Evolutionary conservation across 495 filamentous ascomycete species (phyloP).

Genomic region (Usnea hakonensis): DNA sequence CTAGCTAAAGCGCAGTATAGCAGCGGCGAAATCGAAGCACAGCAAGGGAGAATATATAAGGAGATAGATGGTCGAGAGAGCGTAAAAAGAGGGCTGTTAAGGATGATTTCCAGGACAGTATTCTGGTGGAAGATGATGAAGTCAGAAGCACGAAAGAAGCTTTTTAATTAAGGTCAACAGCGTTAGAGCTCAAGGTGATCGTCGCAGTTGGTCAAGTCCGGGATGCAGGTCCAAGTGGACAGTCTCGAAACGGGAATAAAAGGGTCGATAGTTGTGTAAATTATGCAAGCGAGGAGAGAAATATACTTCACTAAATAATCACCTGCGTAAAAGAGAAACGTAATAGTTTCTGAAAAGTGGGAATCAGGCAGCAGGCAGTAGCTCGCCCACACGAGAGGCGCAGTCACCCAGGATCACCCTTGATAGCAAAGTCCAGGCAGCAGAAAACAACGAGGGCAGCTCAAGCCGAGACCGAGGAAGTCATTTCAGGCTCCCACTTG

Average conservation of each 20-base stretch:
- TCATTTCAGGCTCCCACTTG: constrained; percentile 14
- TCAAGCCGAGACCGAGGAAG: constrained; percentile 5
- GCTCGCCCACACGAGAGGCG: background rate
- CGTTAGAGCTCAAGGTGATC: background rate
- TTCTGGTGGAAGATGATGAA: background rate
- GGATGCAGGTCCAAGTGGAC: background rate
- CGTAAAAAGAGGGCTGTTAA: background rate
- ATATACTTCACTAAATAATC: background rate
- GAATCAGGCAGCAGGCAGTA: background rate
- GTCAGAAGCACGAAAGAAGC: background rate
- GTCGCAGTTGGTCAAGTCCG: background rate
- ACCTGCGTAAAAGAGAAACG: background rate
- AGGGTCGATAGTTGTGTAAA: background rate
- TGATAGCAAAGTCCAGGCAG: background rate
- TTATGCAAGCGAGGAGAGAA: background rate
- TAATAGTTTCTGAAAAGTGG: background rate
- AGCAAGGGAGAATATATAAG: background rate
- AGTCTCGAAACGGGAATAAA: background rate
- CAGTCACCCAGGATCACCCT: background rate
- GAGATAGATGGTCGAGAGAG: background rate
- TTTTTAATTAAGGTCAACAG: background rate
- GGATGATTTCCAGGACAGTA: background rate
- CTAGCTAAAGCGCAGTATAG: background rate
- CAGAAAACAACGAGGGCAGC: constrained; percentile 5
- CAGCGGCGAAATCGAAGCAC: background rate